These are phyloP conservation scores for Colletotrichum sp. DNA, from an alignment of 2,329 filamentous ascomycete genomes.

Conservation along the genomic window DNA sequence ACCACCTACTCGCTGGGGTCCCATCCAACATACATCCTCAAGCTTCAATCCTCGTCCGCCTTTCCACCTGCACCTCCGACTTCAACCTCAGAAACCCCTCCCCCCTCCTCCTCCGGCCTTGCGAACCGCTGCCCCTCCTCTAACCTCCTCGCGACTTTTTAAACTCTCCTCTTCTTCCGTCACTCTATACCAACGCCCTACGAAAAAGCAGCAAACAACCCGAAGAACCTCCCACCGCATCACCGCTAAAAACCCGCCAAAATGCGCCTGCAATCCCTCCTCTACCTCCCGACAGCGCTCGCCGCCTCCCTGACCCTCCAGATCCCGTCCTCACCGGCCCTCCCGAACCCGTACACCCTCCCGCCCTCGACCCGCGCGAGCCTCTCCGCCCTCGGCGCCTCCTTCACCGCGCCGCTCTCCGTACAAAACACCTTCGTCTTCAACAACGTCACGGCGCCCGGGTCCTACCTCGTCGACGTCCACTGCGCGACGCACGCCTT, in stretches of 20 bases:
- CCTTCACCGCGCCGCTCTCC: slow-evolving; percentile 66
- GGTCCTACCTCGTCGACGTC: slow-evolving; percentile 83
- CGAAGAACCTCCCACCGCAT: not conserved
- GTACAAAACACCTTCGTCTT: slow-evolving; percentile 77
- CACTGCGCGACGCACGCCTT: slow-evolving; percentile 79
- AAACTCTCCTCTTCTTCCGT: not conserved
- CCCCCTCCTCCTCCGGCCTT: not conserved
- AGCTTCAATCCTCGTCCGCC: not conserved
- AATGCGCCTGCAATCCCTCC: slow-evolving; percentile 41
- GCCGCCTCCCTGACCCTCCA: slow-evolving; percentile 51
- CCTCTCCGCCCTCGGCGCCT: slow-evolving; percentile 46
- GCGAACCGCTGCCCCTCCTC: not conserved
- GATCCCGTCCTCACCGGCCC: slow-evolving; percentile 39
- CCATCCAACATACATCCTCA: not conserved
- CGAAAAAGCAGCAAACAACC: not conserved
- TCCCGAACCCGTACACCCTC: slow-evolving; percentile 58
- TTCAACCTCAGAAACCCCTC: not conserved
- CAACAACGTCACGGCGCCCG: slow-evolving; percentile 65
- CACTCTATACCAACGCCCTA: not conserved
- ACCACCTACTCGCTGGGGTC: not conserved
- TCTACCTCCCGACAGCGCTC: slow-evolving; percentile 35
- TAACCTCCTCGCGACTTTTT: not conserved
- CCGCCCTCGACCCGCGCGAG: slow-evolving; percentile 72
- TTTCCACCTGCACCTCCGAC: not conserved
- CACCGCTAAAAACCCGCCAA: not conserved